phyloP scores from a whole-genome alignment of 768 basidiomycete species.

The Crassisporium funariophilum region DNA sequence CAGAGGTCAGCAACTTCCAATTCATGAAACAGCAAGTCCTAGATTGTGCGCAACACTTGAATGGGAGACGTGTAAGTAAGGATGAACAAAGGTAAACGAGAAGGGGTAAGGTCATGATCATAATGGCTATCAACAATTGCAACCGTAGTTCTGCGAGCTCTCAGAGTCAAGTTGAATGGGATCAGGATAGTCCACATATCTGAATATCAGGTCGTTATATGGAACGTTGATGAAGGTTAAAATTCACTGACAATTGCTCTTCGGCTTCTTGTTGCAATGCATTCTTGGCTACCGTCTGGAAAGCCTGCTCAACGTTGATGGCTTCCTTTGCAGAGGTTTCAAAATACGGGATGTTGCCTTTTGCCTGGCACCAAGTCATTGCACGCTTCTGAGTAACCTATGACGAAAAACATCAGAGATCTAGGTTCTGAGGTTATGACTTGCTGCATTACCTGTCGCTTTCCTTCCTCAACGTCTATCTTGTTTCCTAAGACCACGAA shows the following conservation, averaged over 20 bases:
- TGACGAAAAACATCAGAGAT: not conserved
- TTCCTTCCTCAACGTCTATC: conserved; percentile 99
- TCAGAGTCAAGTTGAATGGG: conserved; percentile 97
- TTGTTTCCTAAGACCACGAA: conserved; percentile 99
- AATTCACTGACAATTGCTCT: conserved; percentile 72
- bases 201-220: conserved; percentile 33
- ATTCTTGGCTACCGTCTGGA: conserved; percentile 99
- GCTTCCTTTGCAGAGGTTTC: conserved; percentile 99
- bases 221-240: conserved; percentile 6
- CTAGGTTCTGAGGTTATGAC: too few species aligned
- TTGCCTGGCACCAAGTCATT: conserved; percentile 99
- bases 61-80: conserved; percentile 6
- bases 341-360: conserved; percentile 99
- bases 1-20: too few species aligned
- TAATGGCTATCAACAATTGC: conserved; percentile 69
- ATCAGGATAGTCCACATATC: conserved; percentile 98
- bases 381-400: conserved; percentile 99
- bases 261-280: conserved; percentile 97
- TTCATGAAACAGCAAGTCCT: conserved; percentile 17
- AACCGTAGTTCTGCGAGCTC: conserved; percentile 87
- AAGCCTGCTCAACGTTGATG: conserved; percentile 99
- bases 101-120: conserved; percentile 4
- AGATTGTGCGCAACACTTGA: conserved; percentile 8
- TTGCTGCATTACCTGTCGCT: conserved; percentile 96
- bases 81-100: conserved; percentile 10